Evolutionary conservation across 345 rosid species (phyloP), one percentile per base, ranked within the genome.

Genomic region (Schrenkiella parvula): DNA sequence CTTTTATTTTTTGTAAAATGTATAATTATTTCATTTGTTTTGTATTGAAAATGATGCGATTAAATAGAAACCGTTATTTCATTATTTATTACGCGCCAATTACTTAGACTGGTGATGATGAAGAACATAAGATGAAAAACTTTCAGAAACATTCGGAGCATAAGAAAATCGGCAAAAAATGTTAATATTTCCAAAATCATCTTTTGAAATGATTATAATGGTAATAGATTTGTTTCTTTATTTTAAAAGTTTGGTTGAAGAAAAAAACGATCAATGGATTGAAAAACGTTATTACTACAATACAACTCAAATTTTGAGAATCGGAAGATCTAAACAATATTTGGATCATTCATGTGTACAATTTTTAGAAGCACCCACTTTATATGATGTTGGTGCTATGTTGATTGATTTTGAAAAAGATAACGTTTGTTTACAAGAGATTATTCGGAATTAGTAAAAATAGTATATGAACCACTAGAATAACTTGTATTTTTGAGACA

Each of bases 1-100:
- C 8, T n/a, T 60, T 26, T n/a, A n/a, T 57, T 46, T 5, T 22
- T 44, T 17, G 23, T 13, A 2, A 55, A 14, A 39, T 48, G 42
- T 61, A 42, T 52, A 38, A 37, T 71, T 71, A 62, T 51, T 71
- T 71, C 54, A 62, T 62, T 62, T 62, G 43, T 51, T 50, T 26
- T 15, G 21, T 47, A 29, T 28, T 52, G 28, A 5, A 35, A n/a
- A 1, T 28, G 1, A 25, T 22, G 23, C 5, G 2, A 37, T 37
- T 37, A 23, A n/a, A 25, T 38, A 7, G 4, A 26, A 68, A 34
- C 32, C 6, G 11, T 52, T 6, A 15, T 52, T 51, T 25, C 31
- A 13, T 52, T 48, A 10, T 14, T 17, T 43, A 26, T 2, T 26
- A 26, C 57, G 18, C n/a, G 18, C n/a, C 34, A 51, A 51, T 25